Percentiles rank a stretch among this genome's conserved stretches.
Conservation (phyloP, 23 red algal genomes). For the Cyanidium caldarium region DNA sequence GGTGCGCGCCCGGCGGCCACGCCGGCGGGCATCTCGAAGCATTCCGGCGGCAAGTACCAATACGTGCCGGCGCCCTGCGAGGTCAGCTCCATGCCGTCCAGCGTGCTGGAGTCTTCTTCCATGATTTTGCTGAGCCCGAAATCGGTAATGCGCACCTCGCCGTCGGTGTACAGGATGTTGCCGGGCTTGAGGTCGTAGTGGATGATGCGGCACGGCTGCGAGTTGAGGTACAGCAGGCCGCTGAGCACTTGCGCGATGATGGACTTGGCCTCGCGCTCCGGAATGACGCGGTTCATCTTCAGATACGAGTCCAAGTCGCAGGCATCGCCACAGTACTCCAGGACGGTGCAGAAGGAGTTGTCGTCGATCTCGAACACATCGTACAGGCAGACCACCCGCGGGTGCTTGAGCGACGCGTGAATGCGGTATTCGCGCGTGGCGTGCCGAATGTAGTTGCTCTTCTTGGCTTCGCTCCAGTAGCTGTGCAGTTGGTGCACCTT, state of each 20-base stretch:
- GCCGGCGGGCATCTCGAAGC: background rate
- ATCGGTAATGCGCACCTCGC: conserved; percentile 77
- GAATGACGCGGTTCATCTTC: conserved; percentile 31
- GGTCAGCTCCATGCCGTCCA: conserved; percentile 69
- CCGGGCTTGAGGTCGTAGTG: conserved; percentile 94
- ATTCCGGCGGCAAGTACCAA: conserved; percentile 95
- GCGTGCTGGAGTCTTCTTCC: conserved; percentile 24
- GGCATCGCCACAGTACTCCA: conserved; percentile 77
- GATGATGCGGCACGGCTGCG: conserved; percentile 47
- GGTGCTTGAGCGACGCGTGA: conserved; percentile 80
- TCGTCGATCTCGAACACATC: conserved; percentile 97
- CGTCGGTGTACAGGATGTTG: conserved; percentile 64
- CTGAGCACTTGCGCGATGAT: conserved; percentile 74
- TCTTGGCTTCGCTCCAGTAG: conserved; percentile 86
- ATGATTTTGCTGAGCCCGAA: conserved; percentile 95
- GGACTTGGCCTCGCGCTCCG: conserved; percentile 72
- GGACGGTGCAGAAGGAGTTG: conserved; percentile 85
- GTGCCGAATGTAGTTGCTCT: conserved; percentile 85
- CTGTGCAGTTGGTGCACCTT: conserved; percentile 88
- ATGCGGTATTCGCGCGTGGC: conserved; percentile 85
- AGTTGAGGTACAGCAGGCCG: conserved; percentile 60
- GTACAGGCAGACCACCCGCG: conserved; percentile 54
- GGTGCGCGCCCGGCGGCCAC: background rate
- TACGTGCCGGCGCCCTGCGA: conserved; percentile 64
- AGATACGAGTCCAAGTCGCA: conserved; percentile 77